Base-by-base conservation (phyloP, 441 rosid genomes). In the Aleurites moluccanus region DNA sequence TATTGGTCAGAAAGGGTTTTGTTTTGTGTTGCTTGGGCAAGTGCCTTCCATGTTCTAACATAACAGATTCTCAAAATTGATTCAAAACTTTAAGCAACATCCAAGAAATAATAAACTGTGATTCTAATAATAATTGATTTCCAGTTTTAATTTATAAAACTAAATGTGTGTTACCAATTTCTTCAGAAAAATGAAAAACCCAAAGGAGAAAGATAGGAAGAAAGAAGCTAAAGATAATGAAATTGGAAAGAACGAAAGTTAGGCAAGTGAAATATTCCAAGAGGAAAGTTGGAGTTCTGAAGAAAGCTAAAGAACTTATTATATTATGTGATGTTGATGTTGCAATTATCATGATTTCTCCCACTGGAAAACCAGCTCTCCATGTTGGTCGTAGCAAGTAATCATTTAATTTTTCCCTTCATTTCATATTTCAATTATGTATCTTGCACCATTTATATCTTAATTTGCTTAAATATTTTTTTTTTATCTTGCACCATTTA, bases 221-320 rank as follows among this genome's bases (percentile, higher is more conserved):
- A 23, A 71, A 21, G 38, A 59, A 15, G 74, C 10, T 71, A 25
- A 59, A 25, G 64, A 60, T 71, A 14, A 4, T 16, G 16, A 71
- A 35, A 15, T 1, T 71, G 66, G 66, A 71, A 28, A 57, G 42
- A 3, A 49, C 8, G 1, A 71, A 69, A 42, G 78, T 53, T 10
- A 75, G 78, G 62, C 73, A 75, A 35, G 44, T 71, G 7, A 75
- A 75, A 21, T 75, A 75, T 27, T 75, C 74, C 7, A 75, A 75
- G 69, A 70, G 78, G 15, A 75, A 69, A 50, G 14, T 69, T 8
- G 78, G 78, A 2, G 6, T 75, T 23, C 18, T 69, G 0, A 69
- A 75, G 28, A 75, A 75, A 45, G 78, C 69, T 0, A 68, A 50
- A 40, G 78, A 75, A 52, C 78, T 75, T 49, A 10, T 74, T 15